Percentiles rank a stretch among this genome's conserved stretches.
phyloP scores from a whole-genome alignment of 2,329 filamentous ascomycete genomes.

The Ramichloridium luteum region DNA sequence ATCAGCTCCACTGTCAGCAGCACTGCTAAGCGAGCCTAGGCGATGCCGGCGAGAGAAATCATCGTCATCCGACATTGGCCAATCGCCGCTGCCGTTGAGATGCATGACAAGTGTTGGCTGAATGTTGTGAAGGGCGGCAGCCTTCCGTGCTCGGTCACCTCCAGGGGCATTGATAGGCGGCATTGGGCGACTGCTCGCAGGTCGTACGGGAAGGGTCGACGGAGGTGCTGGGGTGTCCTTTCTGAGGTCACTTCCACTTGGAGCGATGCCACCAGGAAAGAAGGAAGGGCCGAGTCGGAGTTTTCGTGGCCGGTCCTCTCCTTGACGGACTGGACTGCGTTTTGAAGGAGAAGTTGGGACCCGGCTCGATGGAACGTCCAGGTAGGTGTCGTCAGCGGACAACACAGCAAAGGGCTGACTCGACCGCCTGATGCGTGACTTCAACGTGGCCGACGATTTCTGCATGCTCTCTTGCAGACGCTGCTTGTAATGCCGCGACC shows the following conservation, averaged over 20 bases:
- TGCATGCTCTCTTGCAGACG: conserved; percentile 11
- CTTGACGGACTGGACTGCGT: conserved; percentile 15
- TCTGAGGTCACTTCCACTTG: conserved; percentile 12
- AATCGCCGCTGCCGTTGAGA: background rate
- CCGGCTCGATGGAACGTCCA: background rate
- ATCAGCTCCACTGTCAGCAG: conserved; percentile 27
- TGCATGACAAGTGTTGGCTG: background rate
- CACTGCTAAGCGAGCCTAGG: conserved; percentile 21
- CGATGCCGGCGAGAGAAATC: conserved; percentile 16
- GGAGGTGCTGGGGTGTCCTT: conserved; percentile 24
- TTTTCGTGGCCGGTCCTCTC: conserved; percentile 19
- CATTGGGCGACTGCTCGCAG: conserved; percentile 8
- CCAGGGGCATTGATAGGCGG: conserved; percentile 13
- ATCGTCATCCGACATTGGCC: conserved; percentile 7
- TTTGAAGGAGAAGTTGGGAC: conserved; percentile 22
- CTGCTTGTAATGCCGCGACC: conserved; percentile 10
- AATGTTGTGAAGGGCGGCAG: conserved; percentile 18
- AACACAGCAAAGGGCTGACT: conserved; percentile 16
- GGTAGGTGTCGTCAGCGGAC: conserved; percentile 4
- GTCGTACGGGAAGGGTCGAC: conserved; percentile 12
- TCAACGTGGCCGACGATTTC: conserved; percentile 1
- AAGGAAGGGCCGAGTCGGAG: conserved; percentile 8
- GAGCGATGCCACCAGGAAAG: conserved; percentile 6
- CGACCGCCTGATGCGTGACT: conserved; percentile 10
- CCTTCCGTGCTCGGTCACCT: conserved; percentile 21